Percentiles rank a stretch among this genome's conserved stretches.
phyloP scores from a whole-genome alignment of 805 yeast species.

The Zygosaccharomyces gambellarensis region DNA sequence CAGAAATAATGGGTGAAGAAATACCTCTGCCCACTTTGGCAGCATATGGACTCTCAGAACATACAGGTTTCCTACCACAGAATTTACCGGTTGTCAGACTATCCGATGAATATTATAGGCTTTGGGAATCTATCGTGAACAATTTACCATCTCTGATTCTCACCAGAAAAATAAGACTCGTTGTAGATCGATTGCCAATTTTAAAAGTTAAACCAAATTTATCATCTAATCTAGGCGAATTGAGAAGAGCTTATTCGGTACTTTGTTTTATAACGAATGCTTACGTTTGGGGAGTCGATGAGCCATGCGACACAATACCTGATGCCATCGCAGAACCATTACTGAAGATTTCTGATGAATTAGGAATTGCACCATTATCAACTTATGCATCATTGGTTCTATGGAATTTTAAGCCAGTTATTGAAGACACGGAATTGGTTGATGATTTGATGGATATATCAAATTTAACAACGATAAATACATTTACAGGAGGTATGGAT shows the following conservation, averaged over 20 bases:
- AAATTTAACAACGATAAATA: constrained; percentile 69
- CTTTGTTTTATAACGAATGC: constrained; percentile 82
- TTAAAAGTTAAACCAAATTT: constrained; percentile 46
- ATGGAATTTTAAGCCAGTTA: constrained; percentile 75
- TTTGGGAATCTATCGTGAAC: constrained; percentile 71
- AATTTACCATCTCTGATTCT: constrained; percentile 71
- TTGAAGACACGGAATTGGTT: constrained; percentile 33
- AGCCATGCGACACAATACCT: constrained; percentile 62
- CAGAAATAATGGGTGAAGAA: constrained; percentile 14
- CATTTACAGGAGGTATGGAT: constrained; percentile 86
- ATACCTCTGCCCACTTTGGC: constrained; percentile 44
- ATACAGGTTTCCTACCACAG: constrained; percentile 76
- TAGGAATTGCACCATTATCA: constrained; percentile 80
- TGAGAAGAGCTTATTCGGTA: constrained; percentile 75
- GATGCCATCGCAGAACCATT: constrained; percentile 66
- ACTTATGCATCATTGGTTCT: constrained; percentile 83
- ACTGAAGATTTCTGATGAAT: constrained; percentile 47
- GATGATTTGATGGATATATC: constrained; percentile 49
- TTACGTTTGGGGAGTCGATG: constrained; percentile 78
- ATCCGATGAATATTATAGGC: constrained; percentile 56
- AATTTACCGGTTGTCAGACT: constrained; percentile 56
- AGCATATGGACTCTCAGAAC: constrained; percentile 66
- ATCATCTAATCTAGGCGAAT: constrained; percentile 41
- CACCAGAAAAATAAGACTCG: constrained; percentile 53
- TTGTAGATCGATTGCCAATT: constrained; percentile 62